Conservation (phyloP, 2,329 filamentous ascomycete genomes). For the Mollisiaceae sp. region DNA sequence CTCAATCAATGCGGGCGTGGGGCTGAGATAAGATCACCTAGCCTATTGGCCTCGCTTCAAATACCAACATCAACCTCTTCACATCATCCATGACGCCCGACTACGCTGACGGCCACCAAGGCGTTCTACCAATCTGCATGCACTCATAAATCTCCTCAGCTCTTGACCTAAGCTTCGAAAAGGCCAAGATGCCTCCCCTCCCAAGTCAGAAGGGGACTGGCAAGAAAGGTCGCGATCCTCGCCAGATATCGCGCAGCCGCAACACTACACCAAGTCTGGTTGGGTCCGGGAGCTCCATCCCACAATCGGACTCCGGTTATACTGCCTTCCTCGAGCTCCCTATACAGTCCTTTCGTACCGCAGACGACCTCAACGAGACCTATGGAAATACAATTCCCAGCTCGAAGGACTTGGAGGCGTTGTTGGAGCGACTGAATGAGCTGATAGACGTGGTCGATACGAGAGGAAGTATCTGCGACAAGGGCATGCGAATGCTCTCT, state of each 20-base stretch:
- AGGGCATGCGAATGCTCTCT: constrained; percentile 73
- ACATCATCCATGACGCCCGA: not conserved
- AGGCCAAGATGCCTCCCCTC: constrained; percentile 59
- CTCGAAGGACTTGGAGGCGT: constrained; percentile 66
- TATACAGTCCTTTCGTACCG: constrained; percentile 62
- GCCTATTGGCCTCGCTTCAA: not conserved
- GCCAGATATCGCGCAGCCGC: constrained; percentile 68
- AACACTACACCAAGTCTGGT: constrained; percentile 73
- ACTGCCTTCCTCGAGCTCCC: constrained; percentile 71
- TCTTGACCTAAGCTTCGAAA: not conserved
- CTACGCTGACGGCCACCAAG: not conserved
- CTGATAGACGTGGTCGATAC: constrained; percentile 71
- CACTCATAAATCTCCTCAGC: not conserved
- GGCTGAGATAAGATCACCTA: too few species aligned
- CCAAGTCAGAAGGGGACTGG: constrained; percentile 66
- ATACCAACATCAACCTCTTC: not conserved
- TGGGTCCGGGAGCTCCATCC: constrained; percentile 10
- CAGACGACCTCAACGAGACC: constrained; percentile 74
- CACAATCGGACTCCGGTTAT: constrained; percentile 47
- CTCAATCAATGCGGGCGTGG: too few species aligned
- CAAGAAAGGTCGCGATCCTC: constrained; percentile 67
- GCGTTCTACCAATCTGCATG: not conserved
- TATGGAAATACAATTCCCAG: constrained; percentile 64
- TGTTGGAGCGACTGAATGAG: constrained; percentile 66
- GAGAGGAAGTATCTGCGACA: constrained; percentile 71